These are phyloP conservation scores for Didymella segeticola DNA, from an alignment of 2,329 filamentous ascomycete genomes.

Conservation along the genomic window DNA sequence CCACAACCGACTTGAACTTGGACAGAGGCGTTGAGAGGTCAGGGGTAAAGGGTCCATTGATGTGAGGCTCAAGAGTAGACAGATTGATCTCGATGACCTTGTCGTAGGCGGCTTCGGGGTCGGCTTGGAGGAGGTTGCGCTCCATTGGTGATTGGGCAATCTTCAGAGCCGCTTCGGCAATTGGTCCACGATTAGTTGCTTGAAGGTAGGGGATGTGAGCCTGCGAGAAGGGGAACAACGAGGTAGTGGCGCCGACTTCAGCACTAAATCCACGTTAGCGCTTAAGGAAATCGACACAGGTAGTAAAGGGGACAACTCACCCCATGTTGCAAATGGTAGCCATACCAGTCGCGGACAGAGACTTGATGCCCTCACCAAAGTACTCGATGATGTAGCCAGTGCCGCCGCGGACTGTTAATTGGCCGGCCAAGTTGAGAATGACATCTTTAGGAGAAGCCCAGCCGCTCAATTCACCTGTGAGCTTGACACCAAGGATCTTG, in stretches of 20 bases:
- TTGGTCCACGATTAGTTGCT: slow-evolving; percentile 77
- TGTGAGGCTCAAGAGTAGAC: slow-evolving; percentile 87
- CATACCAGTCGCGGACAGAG: slow-evolving; percentile 91
- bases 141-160: slow-evolving; percentile 65
- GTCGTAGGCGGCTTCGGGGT: slow-evolving; percentile 85
- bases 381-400: slow-evolving; percentile 97
- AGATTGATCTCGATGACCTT: slow-evolving; percentile 90
- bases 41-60: slow-evolving; percentile 96
- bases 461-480: slow-evolving; percentile 82
- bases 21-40: slow-evolving; percentile 93
- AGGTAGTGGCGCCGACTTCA: slow-evolving; percentile 95
- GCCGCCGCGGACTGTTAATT: slow-evolving; percentile 89
- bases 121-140: slow-evolving; percentile 74
- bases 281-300: neutral
- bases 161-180: slow-evolving; percentile 70
- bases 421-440: slow-evolving; percentile 86
- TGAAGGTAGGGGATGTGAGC: slow-evolving; percentile 85
- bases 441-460: slow-evolving; percentile 97
- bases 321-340: slow-evolving; percentile 87
- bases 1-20: slow-evolving; percentile 83
- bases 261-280: slow-evolving; percentile 46
- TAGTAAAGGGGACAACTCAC: neutral
- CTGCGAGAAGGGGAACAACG: slow-evolving; percentile 88
- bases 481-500: slow-evolving; percentile 82
- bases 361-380: slow-evolving; percentile 86